Conservation (phyloP, 2,329 filamentous ascomycete genomes). For the Pestalotiopsis sp. region DNA sequence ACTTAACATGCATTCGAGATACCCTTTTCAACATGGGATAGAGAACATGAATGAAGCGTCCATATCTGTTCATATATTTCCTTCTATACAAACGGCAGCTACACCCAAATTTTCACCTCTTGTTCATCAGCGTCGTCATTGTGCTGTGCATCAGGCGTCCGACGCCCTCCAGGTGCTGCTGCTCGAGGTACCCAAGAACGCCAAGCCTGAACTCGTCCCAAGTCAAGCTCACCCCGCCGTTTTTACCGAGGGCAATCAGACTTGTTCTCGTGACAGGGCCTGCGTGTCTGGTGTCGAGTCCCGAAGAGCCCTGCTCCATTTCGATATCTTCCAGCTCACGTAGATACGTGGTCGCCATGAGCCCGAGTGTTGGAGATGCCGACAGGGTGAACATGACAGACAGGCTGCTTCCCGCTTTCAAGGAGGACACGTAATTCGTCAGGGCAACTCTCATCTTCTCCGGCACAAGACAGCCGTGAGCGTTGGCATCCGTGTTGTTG, state of each 20-base stretch:
- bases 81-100: not conserved
- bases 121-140: constrained; percentile 72
- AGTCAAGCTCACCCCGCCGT: constrained; percentile 66
- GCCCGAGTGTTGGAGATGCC: constrained; percentile 58
- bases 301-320: constrained; percentile 37
- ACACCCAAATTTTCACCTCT: constrained; percentile 23
- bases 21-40: constrained; percentile 35
- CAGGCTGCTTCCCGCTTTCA: constrained; percentile 52
- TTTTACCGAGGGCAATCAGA: constrained; percentile 62
- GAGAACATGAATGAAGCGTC: constrained; percentile 10
- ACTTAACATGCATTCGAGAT: constrained; percentile 23
- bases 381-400: constrained; percentile 59
- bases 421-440: constrained; percentile 48
- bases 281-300: constrained; percentile 55
- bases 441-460: constrained; percentile 47
- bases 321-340: constrained; percentile 61
- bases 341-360: constrained; percentile 58
- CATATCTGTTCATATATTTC: not conserved
- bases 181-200: constrained; percentile 71
- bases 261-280: constrained; percentile 73
- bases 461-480: constrained; percentile 57
- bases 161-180: constrained; percentile 66
- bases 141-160: constrained; percentile 77
- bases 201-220: constrained; percentile 78
- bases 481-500: constrained; percentile 63